Conservation (phyloP, 495 filamentous ascomycete species). For the Neurospora sp. region DNA sequence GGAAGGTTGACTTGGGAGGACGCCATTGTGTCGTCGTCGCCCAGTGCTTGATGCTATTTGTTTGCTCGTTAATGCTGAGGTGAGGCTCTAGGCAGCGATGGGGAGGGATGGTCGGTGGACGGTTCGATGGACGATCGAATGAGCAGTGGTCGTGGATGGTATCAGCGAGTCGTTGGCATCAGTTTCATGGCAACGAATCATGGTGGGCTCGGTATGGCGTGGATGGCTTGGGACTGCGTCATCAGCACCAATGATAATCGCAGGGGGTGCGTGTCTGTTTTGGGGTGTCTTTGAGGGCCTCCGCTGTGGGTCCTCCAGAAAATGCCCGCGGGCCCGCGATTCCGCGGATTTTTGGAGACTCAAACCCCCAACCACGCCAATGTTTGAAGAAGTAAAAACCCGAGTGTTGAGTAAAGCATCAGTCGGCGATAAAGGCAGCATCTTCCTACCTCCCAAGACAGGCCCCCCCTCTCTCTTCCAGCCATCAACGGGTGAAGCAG, state of each 20-base stretch:
- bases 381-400: neutral
- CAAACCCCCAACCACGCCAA: neutral
- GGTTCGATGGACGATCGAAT: neutral
- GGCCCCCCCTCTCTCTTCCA: neutral
- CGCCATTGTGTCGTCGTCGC: neutral
- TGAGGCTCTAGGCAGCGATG: neutral
- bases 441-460: neutral
- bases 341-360: neutral
- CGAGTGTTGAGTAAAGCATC: neutral
- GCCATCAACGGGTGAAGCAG: neutral
- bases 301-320: neutral
- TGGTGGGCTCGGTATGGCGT: neutral
- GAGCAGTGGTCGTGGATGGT: neutral
- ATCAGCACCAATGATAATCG: neutral
- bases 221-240: neutral
- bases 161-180: neutral
- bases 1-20: slow-evolving; percentile 20
- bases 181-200: neutral
- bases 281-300: neutral
- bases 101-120: neutral
- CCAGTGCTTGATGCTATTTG: neutral
- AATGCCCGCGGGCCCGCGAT: neutral
- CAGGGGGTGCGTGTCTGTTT: neutral
- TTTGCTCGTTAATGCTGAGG: neutral
- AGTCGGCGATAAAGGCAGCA: neutral